Evolutionary conservation across 1,284 basidiomycete genomes (phyloP).

Genomic region (Fomitiporia mediterranea): DNA sequence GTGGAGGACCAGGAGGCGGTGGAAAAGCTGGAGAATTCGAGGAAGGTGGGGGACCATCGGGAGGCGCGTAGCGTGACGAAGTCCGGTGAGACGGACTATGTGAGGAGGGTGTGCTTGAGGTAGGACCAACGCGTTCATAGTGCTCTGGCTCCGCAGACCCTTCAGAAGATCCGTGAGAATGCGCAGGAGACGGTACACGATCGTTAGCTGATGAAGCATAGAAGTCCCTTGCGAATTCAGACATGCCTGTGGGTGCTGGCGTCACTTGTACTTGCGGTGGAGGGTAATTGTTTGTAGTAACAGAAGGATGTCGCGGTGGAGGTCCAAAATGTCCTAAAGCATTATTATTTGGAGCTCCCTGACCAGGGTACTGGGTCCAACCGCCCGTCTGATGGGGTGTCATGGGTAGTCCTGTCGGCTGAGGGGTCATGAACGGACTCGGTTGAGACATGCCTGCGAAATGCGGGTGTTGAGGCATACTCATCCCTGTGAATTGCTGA

Average conservation of each 20-base stretch:
- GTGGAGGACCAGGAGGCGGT: slow-evolving; percentile 28
- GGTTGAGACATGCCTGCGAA: slow-evolving; percentile 8
- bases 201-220: slow-evolving; percentile 34
- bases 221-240: slow-evolving; percentile 54
- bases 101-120: not conserved
- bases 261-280: slow-evolving; percentile 20
- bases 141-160: slow-evolving; percentile 4
- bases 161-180: slow-evolving; percentile 7
- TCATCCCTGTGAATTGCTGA: slow-evolving; percentile 7
- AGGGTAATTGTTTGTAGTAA: slow-evolving; percentile 11
- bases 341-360: not conserved
- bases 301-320: slow-evolving; percentile 22
- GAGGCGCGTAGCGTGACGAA: slow-evolving; percentile 23
- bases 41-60: slow-evolving; percentile 23
- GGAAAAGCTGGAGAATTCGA: slow-evolving; percentile 21
- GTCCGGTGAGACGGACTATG: not conserved
- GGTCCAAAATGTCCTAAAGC: slow-evolving; percentile 15
- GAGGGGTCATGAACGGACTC: slow-evolving; percentile 6
- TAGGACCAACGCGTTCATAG: slow-evolving; percentile 5
- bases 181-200: slow-evolving; percentile 7
- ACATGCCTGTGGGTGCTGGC: slow-evolving; percentile 27
- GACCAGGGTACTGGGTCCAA: slow-evolving; percentile 10
- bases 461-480: not conserved
- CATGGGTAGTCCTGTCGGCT: slow-evolving; percentile 9
- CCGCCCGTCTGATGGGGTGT: slow-evolving; percentile 9